Base-by-base conservation (phyloP, 306 rosid species). In the Citrullus colocynthis region DNA sequence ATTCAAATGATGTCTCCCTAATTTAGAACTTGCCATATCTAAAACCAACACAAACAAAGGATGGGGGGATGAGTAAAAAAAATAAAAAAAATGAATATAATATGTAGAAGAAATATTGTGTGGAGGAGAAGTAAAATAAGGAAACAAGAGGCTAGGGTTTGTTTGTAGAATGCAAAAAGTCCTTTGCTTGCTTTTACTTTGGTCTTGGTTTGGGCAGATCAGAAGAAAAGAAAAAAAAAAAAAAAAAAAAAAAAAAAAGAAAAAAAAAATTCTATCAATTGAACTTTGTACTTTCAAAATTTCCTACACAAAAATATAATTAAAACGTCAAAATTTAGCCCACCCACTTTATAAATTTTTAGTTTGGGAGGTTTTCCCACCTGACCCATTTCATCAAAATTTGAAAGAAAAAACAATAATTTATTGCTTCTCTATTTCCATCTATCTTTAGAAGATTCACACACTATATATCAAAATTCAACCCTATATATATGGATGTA, bases 401-500 rank as follows among this genome's bases (percentile, higher is more conserved):
- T 45, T 37, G 17, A 17, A 4, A 56, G 0, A n/a, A 8, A 8
- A 30, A 12, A 54, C 4, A 32, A 32, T 32, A 49, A 21, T 55
- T n/a, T 0, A 12, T 13, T 30, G 18, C 9, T 32, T 30, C 39
- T 57, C 18, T 57, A 57, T 12, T 57, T 13, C 30, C 10, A 57
- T 57, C 30, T 45, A 36, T 78, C 75, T 81, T 82, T 41, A 78
- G 76, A 78, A 78, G 78, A 82, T 80, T 82, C 75, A 70, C 89
- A 82, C 41, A 48, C 52, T 2, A 12, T 48, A 24, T 24, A 24
- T 24, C 28, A 24, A 24, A 24, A 24, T 24, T 24, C 28, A 24
- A 24, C 28, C 28, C 28, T 24, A 24, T 24, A 24, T 24, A 24
- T 24, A 24, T 24, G 28, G 28, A 24, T 24, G 28, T 45, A 11